Evolutionary conservation across 140 eudicot species (phyloP).

Genomic region (Eryngium alpinum): DNA sequence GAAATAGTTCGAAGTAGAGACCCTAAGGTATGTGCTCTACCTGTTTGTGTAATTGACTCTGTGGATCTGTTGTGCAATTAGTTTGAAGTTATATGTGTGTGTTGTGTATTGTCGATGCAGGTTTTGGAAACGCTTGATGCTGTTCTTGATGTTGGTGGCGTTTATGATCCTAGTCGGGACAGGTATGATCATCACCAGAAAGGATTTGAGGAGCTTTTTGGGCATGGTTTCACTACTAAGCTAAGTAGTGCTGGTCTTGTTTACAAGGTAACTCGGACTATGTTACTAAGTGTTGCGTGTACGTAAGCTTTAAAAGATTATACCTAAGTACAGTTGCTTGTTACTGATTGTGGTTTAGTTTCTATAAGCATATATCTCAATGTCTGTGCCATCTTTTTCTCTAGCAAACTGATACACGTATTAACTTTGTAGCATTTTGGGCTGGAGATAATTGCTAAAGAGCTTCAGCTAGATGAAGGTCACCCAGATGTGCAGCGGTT

Average conservation of each 20-base stretch:
- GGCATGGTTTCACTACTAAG: conserved; percentile 82
- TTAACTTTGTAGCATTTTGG: conserved; percentile 66
- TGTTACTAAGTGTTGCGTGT: neutral
- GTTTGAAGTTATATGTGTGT: neutral
- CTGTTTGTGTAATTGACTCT: conserved; percentile 24
- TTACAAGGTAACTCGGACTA: conserved; percentile 55
- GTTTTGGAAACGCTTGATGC: conserved; percentile 85
- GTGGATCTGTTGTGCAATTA: neutral
- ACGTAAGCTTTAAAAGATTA: neutral
- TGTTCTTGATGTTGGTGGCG: conserved; percentile 97
- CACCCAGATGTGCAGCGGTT: conserved; percentile 73
- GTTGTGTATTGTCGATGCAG: conserved; percentile 28
- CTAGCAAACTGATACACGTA: conserved; percentile 2
- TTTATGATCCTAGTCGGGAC: conserved; percentile 71
- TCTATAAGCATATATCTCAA: neutral
- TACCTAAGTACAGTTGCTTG: neutral
- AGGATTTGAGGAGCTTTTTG: conserved; percentile 95
- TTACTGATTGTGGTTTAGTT: neutral
- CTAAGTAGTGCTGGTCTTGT: conserved; percentile 99
- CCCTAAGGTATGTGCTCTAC: conserved; percentile 46
- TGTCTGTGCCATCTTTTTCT: neutral
- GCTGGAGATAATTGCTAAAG: conserved; percentile 79
- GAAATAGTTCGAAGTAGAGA: conserved; percentile 79
- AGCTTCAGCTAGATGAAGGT: conserved; percentile 71
- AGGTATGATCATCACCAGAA: conserved; percentile 95